These are phyloP conservation scores for Penstemon barbatus DNA, from an alignment of 257 asterid genomes.

Conservation along the genomic window DNA sequence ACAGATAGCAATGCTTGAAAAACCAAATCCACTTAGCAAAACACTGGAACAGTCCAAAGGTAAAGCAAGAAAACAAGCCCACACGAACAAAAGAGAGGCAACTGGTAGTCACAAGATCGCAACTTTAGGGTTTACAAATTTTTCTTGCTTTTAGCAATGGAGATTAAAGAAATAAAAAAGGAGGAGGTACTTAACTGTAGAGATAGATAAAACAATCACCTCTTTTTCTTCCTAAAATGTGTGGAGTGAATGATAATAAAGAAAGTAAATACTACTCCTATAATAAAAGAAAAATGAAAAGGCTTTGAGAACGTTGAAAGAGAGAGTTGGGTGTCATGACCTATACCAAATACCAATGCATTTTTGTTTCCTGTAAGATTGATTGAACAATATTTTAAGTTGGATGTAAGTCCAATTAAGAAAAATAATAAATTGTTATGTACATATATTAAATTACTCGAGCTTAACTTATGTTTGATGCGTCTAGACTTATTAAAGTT, in stretches of 20 bases:
- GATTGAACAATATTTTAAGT: too few species aligned
- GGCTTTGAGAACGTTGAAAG: slow-evolving; percentile 45
- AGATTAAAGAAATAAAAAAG: slow-evolving; percentile 26
- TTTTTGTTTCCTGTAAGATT: background rate
- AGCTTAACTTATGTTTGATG: too few species aligned
- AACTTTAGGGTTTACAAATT: slow-evolving; percentile 47
- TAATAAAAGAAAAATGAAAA: slow-evolving; percentile 24
- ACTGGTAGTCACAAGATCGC: slow-evolving; percentile 60
- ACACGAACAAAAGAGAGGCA: slow-evolving; percentile 34
- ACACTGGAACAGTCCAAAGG: slow-evolving; percentile 57
- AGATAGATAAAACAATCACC: slow-evolving; percentile 34
- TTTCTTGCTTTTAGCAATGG: slow-evolving; percentile 35
- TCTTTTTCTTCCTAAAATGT: slow-evolving; percentile 29
- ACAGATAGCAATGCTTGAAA: slow-evolving; percentile 38
- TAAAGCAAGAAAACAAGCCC: slow-evolving; percentile 45
- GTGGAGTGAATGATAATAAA: slow-evolving; percentile 40
- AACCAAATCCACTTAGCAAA: slow-evolving; percentile 53
- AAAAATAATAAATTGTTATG: too few species aligned
- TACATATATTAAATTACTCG: too few species aligned
- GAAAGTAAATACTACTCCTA: background rate
- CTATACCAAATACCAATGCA: slow-evolving; percentile 39
- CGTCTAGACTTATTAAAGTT: too few species aligned
- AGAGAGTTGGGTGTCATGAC: slow-evolving; percentile 35
- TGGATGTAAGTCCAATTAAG: too few species aligned
- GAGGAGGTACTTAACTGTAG: slow-evolving; percentile 39